Percentiles rank a stretch among this genome's conserved stretches.
phyloP scores from a whole-genome alignment of 352 stramenopile species.

The Poterioochromonas sp. region DNA sequence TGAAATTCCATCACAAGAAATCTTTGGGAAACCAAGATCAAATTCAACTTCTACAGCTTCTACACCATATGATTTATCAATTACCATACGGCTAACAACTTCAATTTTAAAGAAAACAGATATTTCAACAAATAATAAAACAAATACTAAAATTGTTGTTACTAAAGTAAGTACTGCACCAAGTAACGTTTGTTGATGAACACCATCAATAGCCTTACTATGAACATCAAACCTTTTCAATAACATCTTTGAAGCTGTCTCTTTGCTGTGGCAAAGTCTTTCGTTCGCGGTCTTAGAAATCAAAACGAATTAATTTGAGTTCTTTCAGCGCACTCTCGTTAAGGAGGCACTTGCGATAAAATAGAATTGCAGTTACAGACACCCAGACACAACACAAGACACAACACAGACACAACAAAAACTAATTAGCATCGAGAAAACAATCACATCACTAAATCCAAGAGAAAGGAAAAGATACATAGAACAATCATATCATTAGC shows the following conservation, averaged over 20 bases:
- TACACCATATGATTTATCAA: not conserved
- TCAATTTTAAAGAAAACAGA: not conserved
- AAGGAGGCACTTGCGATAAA: no score
- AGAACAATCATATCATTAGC: no score
- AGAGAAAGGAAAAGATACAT: no score
- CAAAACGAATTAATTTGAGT: no score
- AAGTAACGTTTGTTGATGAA: constrained; percentile 2
- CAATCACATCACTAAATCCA: no score
- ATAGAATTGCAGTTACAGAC: no score
- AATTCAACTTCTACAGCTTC: not conserved
- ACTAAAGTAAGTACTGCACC: constrained; percentile 1
- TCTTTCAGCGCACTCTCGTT: no score
- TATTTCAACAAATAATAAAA: not conserved
- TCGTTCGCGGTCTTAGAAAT: no score
- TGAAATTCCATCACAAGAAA: not conserved
- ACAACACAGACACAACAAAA: no score
- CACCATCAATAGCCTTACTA: constrained; percentile 1
- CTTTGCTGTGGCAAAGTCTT: no score
- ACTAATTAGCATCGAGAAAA: no score
- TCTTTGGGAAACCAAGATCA: constrained; percentile 1
- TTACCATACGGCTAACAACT: not conserved
- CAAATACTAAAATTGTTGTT: not conserved
- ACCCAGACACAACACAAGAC: no score
- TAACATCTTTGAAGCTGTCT: not conserved
- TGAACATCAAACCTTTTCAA: constrained; percentile 26